Percentiles rank a stretch among this genome's conserved stretches.
phyloP scores from a whole-genome alignment of 306 rosid genomes.

The Sphenostylis stenocarpa region DNA sequence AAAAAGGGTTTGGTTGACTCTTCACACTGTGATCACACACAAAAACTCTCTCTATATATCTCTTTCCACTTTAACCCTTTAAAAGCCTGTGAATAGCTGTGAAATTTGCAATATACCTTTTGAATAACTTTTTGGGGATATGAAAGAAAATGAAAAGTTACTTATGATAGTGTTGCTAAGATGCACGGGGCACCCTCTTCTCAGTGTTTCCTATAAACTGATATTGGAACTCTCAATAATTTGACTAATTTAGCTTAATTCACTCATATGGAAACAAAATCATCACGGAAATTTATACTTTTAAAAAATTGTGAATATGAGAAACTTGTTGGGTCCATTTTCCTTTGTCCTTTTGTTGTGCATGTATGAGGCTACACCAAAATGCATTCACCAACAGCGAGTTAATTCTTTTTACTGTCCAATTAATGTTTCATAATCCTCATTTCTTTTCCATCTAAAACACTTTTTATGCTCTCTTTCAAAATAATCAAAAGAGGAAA shows the following conservation, averaged over 20 bases:
- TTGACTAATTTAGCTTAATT: slow-evolving; percentile 7
- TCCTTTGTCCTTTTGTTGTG: background rate
- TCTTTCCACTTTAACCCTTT: slow-evolving; percentile 29
- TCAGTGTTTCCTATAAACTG: slow-evolving; percentile 5
- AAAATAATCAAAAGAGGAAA: background rate
- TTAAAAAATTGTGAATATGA: background rate
- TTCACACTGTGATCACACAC: slow-evolving; percentile 8
- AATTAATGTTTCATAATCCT: background rate
- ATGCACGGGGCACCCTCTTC: slow-evolving; percentile 23
- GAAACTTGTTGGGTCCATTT: slow-evolving; percentile 7
- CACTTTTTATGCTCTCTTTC: background rate
- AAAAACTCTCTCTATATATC: background rate
- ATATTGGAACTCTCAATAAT: slow-evolving; percentile 19
- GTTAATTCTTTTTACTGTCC: background rate
- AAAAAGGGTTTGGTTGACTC: slow-evolving; percentile 86
- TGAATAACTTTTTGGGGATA: slow-evolving; percentile 30
- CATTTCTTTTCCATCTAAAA: background rate
- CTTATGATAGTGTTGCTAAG: slow-evolving; percentile 28
- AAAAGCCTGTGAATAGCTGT: slow-evolving; percentile 37
- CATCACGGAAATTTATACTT: slow-evolving; percentile 16
- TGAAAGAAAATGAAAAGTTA: slow-evolving; percentile 35
- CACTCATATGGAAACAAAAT: slow-evolving; percentile 19
- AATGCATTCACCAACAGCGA: background rate
- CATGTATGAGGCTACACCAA: no score
- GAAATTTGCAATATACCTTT: slow-evolving; percentile 26